A percentile compares a stretch with the other conserved stretches of the same genome.
phyloP scores from a whole-genome alignment of 305 asterid species.

The Fraxinus platypoda region DNA sequence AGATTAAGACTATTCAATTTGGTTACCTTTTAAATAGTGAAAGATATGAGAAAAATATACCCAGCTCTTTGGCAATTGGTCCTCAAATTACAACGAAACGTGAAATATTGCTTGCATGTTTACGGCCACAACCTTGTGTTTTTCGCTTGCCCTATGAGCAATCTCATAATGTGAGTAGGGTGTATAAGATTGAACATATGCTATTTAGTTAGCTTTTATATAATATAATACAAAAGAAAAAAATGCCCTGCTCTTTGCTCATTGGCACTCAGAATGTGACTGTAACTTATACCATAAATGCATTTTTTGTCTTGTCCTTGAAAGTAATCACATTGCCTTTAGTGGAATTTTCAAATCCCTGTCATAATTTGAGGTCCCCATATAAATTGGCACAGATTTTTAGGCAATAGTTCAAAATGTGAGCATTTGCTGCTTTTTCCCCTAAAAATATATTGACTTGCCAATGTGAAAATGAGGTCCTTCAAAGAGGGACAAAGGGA shows the following conservation, averaged over 20 bases:
- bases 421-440: background rate
- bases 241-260: background rate
- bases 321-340: background rate
- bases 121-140: background rate
- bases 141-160: background rate
- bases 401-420: background rate
- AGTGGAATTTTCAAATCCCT: background rate
- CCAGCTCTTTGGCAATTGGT: background rate
- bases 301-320: background rate
- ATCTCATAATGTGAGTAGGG: background rate
- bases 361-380: background rate
- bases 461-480: background rate
- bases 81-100: background rate
- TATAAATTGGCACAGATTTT: background rate
- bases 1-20: background rate
- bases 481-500: background rate
- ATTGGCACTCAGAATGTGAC: background rate
- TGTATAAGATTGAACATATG: background rate
- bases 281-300: background rate
- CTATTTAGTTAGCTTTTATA: background rate
- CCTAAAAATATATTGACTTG: background rate
- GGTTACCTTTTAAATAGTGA: background rate
- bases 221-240: background rate
- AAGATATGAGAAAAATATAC: background rate
- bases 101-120: background rate